A percentile compares a stretch with the other conserved stretches of the same genome.
These are phyloP conservation scores for Melastoma candidum DNA, from an alignment of 441 rosid genomes.

Conservation along the genomic window DNA sequence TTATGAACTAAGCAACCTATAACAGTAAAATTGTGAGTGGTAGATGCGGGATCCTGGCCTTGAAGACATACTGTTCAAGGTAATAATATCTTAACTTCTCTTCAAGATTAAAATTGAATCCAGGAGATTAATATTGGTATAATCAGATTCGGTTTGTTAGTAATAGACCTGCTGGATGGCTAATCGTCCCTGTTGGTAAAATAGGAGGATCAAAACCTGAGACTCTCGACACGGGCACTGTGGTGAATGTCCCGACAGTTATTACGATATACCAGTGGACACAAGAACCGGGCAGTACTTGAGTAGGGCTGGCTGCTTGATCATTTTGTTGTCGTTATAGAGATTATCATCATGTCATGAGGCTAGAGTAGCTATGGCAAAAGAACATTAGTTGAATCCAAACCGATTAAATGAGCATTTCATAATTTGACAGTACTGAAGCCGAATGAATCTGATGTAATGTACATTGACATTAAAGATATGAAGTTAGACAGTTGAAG, in stretches of 20 bases:
- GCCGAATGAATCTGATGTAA: too few relatives aligned
- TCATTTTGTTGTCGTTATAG: too few relatives aligned
- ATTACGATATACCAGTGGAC: slow-evolving; percentile 72
- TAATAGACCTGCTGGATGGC: not conserved
- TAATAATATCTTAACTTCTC: slow-evolving; percentile 15
- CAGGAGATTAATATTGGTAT: not conserved
- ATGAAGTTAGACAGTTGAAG: too few relatives aligned
- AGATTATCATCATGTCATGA: too few relatives aligned
- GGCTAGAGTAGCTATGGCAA: too few relatives aligned
- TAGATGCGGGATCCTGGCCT: slow-evolving; percentile 82
- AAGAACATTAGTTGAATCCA: too few relatives aligned
- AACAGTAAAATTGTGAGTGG: slow-evolving; percentile 61
- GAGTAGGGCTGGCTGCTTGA: slow-evolving; percentile 41
- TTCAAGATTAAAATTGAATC: not conserved
- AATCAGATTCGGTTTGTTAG: not conserved
- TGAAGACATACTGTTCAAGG: slow-evolving; percentile 89
- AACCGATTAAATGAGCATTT: too few relatives aligned
- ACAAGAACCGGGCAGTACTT: slow-evolving; percentile 85
- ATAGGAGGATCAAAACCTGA: slow-evolving; percentile 91
- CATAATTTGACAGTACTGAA: too few relatives aligned
- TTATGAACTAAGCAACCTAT: slow-evolving; percentile 83
- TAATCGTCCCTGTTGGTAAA: slow-evolving; percentile 1
- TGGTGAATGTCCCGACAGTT: slow-evolving; percentile 72
- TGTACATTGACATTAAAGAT: too few relatives aligned
- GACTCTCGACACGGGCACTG: slow-evolving; percentile 73